Evolutionary conservation across 306 rosid genomes (phyloP).

Genomic region (Fagus sylvatica): DNA sequence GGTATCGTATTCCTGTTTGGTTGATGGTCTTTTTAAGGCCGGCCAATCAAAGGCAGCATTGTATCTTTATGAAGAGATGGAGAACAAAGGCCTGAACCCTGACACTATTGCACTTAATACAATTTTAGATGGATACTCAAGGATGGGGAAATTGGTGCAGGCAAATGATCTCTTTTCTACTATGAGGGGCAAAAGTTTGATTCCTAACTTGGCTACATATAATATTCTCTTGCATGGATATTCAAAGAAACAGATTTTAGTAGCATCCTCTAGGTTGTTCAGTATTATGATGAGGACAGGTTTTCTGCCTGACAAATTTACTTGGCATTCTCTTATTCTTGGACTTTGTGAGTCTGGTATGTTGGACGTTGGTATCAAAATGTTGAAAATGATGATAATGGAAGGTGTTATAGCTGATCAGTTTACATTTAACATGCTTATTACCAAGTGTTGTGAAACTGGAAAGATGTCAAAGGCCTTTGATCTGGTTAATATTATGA

Average conservation of each 20-base stretch:
- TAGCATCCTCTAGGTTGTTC: constrained; percentile 44
- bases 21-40: constrained; percentile 64
- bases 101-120: constrained; percentile 59
- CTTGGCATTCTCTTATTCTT: constrained; percentile 70
- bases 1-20: constrained; percentile 53
- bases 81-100: constrained; percentile 48
- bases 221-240: constrained; percentile 74
- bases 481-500: constrained; percentile 53
- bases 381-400: constrained; percentile 49
- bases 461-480: constrained; percentile 47
- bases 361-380: constrained; percentile 60
- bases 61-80: constrained; percentile 65
- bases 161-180: constrained; percentile 49
- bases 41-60: constrained; percentile 65
- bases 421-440: constrained; percentile 56
- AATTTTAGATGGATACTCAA: constrained; percentile 55
- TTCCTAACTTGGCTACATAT: constrained; percentile 58
- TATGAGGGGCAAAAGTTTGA: constrained; percentile 45
- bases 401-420: constrained; percentile 53
- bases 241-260: constrained; percentile 48
- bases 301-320: constrained; percentile 51
- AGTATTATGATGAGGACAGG: constrained; percentile 42
- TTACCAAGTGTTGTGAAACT: constrained; percentile 57
- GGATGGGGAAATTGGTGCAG: constrained; percentile 53
- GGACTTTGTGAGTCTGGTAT: constrained; percentile 52